Base-by-base conservation (phyloP, 129 eudicot genomes). In the Chrysanthemum lavandulifolium region DNA sequence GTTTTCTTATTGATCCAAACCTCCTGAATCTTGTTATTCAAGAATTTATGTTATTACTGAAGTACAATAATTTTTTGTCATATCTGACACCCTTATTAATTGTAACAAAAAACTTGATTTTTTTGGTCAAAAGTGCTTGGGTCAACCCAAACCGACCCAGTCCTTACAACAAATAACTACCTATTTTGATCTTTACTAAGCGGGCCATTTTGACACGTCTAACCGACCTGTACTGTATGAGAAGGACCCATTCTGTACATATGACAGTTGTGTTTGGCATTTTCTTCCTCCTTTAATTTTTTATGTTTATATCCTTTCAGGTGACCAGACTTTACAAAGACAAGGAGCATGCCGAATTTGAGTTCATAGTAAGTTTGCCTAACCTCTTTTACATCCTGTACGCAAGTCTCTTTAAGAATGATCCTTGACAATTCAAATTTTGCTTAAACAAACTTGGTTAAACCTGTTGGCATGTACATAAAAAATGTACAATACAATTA, bases 281-380 rank as follows among this genome's bases (percentile, higher is more conserved):
- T 14, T 9, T 52, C 63, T 36, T 19, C 23, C 66, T 58, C 27
- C 45, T 43, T 14, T 58, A 31, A 31, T 13, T 57, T 53, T 54
- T 3, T 21, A 45, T 36, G 59, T 12, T 19, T 16, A 13, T 45
- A 53, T 73, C 15, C 66, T 67, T 65, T 58, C 88, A 89, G 97
- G 91, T 87, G 78, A 84, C 85, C 47, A 86, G 98, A 76, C 74
- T 89, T 68, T 89, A 80, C 84, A 87, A 77, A 81, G 97, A 89
- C 73, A 87, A 85, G 79, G 98, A 93, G 67, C 95, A 93, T 65
- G 98, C 96, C 65, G 98, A 93, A 83, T 65, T 93, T 71, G 98
- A 93, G 83, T 93, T 75, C 80, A 93, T 86, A 21, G 98, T 92
- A 76, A 79, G 96, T 62, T 50, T 61, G 25, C 40, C 60, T 64